Conservation (phyloP, 371 early-diverging fungal genomes). For the Umbelopsis sp. region DNA sequence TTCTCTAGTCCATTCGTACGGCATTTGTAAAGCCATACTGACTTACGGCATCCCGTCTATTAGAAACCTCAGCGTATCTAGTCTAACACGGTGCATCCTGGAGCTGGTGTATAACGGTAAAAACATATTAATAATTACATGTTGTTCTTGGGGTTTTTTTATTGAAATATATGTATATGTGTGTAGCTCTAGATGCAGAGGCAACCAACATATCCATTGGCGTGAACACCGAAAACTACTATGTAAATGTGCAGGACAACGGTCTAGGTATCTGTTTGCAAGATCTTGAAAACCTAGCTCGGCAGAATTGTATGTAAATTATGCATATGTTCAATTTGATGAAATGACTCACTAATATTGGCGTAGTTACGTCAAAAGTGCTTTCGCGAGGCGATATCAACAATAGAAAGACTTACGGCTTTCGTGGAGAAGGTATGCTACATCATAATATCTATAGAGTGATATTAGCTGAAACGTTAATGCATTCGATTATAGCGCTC, state of each 20-base stretch:
- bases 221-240: constrained; percentile 47
- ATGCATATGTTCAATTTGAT: not conserved
- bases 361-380: constrained; percentile 61
- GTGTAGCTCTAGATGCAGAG: constrained; percentile 62
- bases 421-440: constrained; percentile 68
- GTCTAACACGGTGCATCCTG: constrained; percentile 46
- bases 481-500: constrained; percentile 42
- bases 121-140: not conserved
- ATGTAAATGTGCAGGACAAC: constrained; percentile 66
- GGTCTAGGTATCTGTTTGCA: constrained; percentile 59
- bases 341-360: constrained; percentile 14
- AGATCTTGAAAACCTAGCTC: constrained; percentile 52
- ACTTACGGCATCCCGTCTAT: not conserved
- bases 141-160: constrained; percentile 8
- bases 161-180: not conserved
- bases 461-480: not conserved
- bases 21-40: too few species aligned
- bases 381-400: constrained; percentile 46
- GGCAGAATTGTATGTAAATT: constrained; percentile 52
- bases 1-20: not conserved
- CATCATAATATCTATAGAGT: not conserved
- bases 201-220: constrained; percentile 55
- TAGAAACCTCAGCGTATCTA: not conserved
- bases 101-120: constrained; percentile 69
- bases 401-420: constrained; percentile 61